Conservation (phyloP, 257 asterid species). For the Thymus mandschuricus region DNA sequence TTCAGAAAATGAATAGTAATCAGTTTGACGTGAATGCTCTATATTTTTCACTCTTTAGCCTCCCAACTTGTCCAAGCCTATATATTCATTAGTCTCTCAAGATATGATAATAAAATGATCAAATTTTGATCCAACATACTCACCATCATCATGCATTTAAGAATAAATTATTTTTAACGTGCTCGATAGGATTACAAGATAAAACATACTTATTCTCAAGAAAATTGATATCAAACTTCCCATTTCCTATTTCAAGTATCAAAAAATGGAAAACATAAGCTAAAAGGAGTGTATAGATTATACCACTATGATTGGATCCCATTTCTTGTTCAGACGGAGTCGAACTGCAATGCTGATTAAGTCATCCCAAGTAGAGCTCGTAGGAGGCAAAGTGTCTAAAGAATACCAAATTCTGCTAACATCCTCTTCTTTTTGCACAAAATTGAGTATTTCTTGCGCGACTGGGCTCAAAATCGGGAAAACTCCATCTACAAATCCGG, state of each 20-base stretch:
- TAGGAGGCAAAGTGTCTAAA: constrained; percentile 67
- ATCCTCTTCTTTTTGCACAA: constrained; percentile 58
- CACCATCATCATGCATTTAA: not conserved
- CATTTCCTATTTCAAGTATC: not conserved
- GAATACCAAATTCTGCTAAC: constrained; percentile 56
- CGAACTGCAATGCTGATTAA: constrained; percentile 74
- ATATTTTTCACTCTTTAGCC: no score
- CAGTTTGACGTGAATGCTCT: no score
- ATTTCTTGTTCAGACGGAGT: constrained; percentile 72
- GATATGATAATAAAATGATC: not conserved
- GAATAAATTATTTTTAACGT: not conserved
- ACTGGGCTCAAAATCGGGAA: constrained; percentile 86
- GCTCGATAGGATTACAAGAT: not conserved
- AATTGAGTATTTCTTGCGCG: constrained; percentile 67
- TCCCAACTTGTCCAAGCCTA: not conserved
- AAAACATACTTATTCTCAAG: not conserved
- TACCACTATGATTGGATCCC: constrained; percentile 75
- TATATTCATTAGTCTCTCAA: not conserved
- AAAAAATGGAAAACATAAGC: not conserved
- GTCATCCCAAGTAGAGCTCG: constrained; percentile 79
- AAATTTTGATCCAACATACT: not conserved
- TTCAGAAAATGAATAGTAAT: no score
- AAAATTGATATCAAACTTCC: not conserved
- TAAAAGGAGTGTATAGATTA: not conserved
- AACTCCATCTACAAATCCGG: constrained; percentile 87